These are phyloP conservation scores for Daldinia loculata DNA, from an alignment of 495 filamentous ascomycete genomes.

Conservation along the genomic window DNA sequence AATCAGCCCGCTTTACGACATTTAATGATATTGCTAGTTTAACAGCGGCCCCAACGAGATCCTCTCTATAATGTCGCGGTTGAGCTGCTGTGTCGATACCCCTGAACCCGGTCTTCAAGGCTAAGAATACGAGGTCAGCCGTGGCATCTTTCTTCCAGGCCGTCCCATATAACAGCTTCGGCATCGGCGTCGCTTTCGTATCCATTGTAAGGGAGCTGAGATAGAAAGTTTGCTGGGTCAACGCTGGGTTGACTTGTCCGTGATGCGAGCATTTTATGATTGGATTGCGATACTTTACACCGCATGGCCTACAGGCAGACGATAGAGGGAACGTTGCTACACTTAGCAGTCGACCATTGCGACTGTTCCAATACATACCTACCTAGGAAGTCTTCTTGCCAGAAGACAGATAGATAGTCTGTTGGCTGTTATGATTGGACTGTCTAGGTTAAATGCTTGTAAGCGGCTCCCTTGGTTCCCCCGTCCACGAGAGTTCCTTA, in stretches of 20 bases:
- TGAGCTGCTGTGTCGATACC: slow-evolving; percentile 83
- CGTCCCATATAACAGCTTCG: slow-evolving; percentile 79
- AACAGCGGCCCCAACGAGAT: slow-evolving; percentile 73
- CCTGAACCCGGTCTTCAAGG: slow-evolving; percentile 74
- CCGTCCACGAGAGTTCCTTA: neutral
- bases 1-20: slow-evolving; percentile 64
- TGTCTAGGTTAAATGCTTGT: neutral
- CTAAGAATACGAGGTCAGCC: slow-evolving; percentile 70
- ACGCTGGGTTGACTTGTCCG: neutral
- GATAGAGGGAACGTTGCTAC: neutral
- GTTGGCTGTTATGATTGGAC: neutral
- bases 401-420: neutral
- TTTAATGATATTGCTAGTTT: slow-evolving; percentile 65
- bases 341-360: neutral
- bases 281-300: neutral
- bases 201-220: slow-evolving; percentile 14
- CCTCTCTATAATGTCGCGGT: slow-evolving; percentile 80
- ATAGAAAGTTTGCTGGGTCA: neutral
- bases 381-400: neutral
- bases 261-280: neutral
- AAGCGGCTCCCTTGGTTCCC: neutral
- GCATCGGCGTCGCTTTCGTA: slow-evolving; percentile 49
- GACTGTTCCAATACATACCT: slow-evolving; percentile 10
- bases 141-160: slow-evolving; percentile 87
- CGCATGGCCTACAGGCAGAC: neutral